phyloP scores from a whole-genome alignment of 192 early-diverging fungal species.

The Podila clonocystis region DNA sequence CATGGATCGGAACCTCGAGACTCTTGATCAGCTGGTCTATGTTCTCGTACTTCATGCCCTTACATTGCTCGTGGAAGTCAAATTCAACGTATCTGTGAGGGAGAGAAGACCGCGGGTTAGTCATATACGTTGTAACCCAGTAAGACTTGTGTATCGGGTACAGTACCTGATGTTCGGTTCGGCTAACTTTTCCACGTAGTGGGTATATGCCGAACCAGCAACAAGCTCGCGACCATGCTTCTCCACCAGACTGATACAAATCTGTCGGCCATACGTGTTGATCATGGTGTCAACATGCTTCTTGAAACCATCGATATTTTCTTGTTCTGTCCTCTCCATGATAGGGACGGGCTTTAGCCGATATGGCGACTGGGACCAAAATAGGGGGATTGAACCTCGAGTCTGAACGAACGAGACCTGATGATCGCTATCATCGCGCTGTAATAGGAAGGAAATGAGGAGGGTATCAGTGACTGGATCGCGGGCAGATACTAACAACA shows the following conservation, averaged over 20 bases:
- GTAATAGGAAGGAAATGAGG: background rate
- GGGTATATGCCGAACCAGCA: slow-evolving; percentile 70
- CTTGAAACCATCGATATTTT: slow-evolving; percentile 64
- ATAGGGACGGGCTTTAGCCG: slow-evolving; percentile 73
- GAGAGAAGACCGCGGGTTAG: background rate
- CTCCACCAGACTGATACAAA: slow-evolving; percentile 75
- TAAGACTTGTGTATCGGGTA: background rate
- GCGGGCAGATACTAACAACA: background rate
- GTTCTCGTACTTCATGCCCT: slow-evolving; percentile 91
- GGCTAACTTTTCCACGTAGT: slow-evolving; percentile 56
- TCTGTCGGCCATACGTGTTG: slow-evolving; percentile 61
- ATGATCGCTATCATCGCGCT: slow-evolving; percentile 59
- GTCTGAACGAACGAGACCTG: slow-evolving; percentile 88
- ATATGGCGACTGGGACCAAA: slow-evolving; percentile 79
- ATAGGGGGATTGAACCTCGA: slow-evolving; percentile 87
- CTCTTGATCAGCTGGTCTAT: slow-evolving; percentile 80
- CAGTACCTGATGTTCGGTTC: slow-evolving; percentile 60
- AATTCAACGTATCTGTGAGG: slow-evolving; percentile 82
- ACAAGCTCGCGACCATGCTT: slow-evolving; percentile 71
- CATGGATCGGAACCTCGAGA: slow-evolving; percentile 71
- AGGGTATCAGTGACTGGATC: background rate
- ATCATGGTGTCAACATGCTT: slow-evolving; percentile 66
- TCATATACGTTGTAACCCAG: background rate
- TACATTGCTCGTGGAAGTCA: slow-evolving; percentile 94
- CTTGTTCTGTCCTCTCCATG: slow-evolving; percentile 60